Base-by-base conservation (phyloP, 306 rosid species). In the Hippophae gyantsensis region DNA sequence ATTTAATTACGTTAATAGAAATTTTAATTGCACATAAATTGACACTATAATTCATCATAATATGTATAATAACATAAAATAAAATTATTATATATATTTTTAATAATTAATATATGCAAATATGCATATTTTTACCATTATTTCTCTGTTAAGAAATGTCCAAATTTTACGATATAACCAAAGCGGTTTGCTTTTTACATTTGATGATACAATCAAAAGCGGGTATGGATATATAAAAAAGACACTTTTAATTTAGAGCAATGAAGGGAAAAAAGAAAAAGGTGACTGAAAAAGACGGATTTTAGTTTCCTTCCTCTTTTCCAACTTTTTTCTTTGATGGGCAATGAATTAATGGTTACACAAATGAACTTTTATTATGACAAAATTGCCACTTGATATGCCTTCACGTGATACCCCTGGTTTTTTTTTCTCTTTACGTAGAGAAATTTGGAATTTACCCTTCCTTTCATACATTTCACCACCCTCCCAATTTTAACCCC, bases 331-430 rank as follows among this genome's bases (percentile, higher is more conserved):
- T 62, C 43, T 54, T 43, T 64, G 56, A 58, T 67, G 79, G 50
- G 69, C 52, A 62, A 64, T 13, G 14, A 12, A n/a, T 18, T 18
- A 18, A 18, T 78, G 74, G 77, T 58, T 64, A 62, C 61, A 74
- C 64, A 64, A 57, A 51, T 42, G 48, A 51, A 64, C 65, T 77
- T 81, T 75, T 76, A 80, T 71, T 50, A 61, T 72, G 65, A 77
- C 74, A 76, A 75, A 78, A 74, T 76, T 71, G 88, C 52, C 84
- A 81, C 61, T 7, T 14, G 52, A 57, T 50, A 70, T 72, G 67
- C 77, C 72, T 75, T 81, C 86, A 79, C 88, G 81, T 75, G 88
- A 75, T 72, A 73, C 65, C 58, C 77, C 69, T 72, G 70, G 73
- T 38, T 62, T 74, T 81, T 76, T 18, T 32, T 32, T 4, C 38